A percentile compares a stretch with the other conserved stretches of the same genome.
These are phyloP conservation scores for Apostasia ramifera DNA, from an alignment of 106 monocot species.

Conservation along the genomic window DNA sequence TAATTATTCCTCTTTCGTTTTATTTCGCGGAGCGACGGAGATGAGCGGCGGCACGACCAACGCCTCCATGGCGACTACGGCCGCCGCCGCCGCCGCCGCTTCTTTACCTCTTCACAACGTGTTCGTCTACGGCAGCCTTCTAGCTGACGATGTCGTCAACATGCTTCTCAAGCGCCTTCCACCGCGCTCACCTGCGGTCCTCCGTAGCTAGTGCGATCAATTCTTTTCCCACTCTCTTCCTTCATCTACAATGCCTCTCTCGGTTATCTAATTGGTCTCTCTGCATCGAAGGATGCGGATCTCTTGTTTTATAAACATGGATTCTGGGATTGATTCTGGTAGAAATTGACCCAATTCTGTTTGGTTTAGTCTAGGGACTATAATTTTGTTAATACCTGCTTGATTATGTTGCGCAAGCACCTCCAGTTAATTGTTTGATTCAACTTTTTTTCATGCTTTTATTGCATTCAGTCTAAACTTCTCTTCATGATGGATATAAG, in stretches of 20 bases:
- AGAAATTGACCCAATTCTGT: too few relatives aligned
- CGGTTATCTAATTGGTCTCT: background rate
- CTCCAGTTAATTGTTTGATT: too few relatives aligned
- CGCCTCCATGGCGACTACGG: background rate
- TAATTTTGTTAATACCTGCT: too few relatives aligned
- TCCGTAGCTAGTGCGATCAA: slow-evolving; percentile 41
- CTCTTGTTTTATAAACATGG: too few relatives aligned
- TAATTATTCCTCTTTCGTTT: background rate
- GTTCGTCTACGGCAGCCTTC: slow-evolving; percentile 85
- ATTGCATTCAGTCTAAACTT: too few relatives aligned
- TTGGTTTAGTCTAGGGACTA: too few relatives aligned
- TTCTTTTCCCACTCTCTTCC: background rate
- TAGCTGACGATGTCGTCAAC: slow-evolving; percentile 65
- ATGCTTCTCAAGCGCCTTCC: slow-evolving; percentile 71
- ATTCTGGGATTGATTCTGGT: too few relatives aligned
- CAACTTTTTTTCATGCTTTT: too few relatives aligned
- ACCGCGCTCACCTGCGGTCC: slow-evolving; percentile 49
- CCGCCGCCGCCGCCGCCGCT: background rate
- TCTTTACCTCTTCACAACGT: slow-evolving; percentile 37
- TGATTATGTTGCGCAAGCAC: too few relatives aligned
- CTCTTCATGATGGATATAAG: too few relatives aligned
- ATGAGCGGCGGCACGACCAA: background rate
- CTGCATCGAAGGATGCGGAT: background rate
- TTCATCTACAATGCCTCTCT: background rate
- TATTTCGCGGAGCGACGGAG: background rate